Conservation (phyloP, 495 filamentous ascomycete species). For the Xylaria venustula region DNA sequence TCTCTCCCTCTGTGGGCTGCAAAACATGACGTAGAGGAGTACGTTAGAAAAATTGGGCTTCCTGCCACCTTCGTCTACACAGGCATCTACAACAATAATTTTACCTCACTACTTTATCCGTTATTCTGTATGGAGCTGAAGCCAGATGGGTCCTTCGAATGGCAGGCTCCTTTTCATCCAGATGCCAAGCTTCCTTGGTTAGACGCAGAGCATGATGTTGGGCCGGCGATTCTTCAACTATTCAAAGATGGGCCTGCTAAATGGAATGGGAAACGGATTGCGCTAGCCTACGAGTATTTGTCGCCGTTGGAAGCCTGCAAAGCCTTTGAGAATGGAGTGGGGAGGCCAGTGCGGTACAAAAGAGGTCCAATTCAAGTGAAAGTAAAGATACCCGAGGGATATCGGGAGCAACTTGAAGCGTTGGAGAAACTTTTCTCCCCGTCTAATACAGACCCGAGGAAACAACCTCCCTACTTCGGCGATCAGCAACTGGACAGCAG, state of each 20-base stretch:
- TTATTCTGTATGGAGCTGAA: slow-evolving; percentile 90
- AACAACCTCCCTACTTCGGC: slow-evolving; percentile 57
- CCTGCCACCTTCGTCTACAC: slow-evolving; percentile 92
- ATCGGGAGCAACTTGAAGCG: slow-evolving; percentile 82
- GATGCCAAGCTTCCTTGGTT: slow-evolving; percentile 91
- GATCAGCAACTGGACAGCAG: slow-evolving; percentile 51
- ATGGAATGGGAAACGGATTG: slow-evolving; percentile 90
- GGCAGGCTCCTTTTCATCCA: slow-evolving; percentile 92
- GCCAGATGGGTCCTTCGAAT: slow-evolving; percentile 80
- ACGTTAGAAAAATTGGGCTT: slow-evolving; percentile 77
- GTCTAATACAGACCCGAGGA: slow-evolving; percentile 52
- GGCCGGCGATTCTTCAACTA: slow-evolving; percentile 89
- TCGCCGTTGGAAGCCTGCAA: slow-evolving; percentile 79
- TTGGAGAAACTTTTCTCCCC: slow-evolving; percentile 62
- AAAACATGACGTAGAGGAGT: slow-evolving; percentile 89
- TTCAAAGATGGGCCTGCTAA: slow-evolving; percentile 88
- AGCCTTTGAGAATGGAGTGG: slow-evolving; percentile 74
- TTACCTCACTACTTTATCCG: slow-evolving; percentile 88
- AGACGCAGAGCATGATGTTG: slow-evolving; percentile 95
- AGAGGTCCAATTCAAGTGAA: slow-evolving; percentile 77
- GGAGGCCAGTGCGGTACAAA: slow-evolving; percentile 73
- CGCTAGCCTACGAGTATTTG: slow-evolving; percentile 87
- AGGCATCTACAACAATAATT: slow-evolving; percentile 99
- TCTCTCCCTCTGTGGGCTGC: slow-evolving; percentile 85
- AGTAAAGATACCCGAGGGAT: slow-evolving; percentile 83